phyloP scores from a whole-genome alignment of 2,329 filamentous ascomycete genomes.

The Xylariaceae sp. region DNA sequence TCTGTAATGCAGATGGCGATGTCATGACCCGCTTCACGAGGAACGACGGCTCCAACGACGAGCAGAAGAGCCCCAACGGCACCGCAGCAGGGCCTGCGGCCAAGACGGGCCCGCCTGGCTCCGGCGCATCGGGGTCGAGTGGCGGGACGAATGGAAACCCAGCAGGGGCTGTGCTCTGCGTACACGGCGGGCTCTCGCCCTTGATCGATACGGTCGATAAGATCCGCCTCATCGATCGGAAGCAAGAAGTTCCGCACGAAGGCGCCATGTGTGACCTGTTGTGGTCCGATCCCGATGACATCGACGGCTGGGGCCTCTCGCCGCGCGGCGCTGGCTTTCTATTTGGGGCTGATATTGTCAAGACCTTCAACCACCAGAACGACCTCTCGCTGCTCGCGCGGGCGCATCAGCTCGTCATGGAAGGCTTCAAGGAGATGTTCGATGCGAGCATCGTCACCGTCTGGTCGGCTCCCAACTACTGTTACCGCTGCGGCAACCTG shows the following conservation, averaged over 20 bases:
- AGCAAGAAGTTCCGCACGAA: constrained; percentile 97
- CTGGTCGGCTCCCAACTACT: constrained; percentile 98
- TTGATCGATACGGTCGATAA: constrained; percentile 92
- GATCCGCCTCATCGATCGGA: constrained; percentile 87
- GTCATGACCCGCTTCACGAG: constrained; percentile 65
- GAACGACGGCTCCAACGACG: constrained; percentile 16
- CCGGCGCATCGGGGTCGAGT: constrained; percentile 66
- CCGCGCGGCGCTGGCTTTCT: constrained; percentile 92
- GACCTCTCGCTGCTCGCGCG: constrained; percentile 86
- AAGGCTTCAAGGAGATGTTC: constrained; percentile 99
- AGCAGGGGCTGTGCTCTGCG: constrained; percentile 82
- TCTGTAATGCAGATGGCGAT: constrained; percentile 75
- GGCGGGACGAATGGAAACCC: constrained; percentile 56
- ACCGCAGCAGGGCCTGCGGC: constrained; percentile 38
- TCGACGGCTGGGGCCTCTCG: constrained; percentile 92
- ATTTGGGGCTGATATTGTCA: constrained; percentile 92
- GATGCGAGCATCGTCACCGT: constrained; percentile 92
- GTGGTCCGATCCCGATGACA: constrained; percentile 97
- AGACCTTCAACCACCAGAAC: constrained; percentile 90
- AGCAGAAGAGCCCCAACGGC: constrained; percentile 24
- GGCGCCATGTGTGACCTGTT: constrained; percentile 98
- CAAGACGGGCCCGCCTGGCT: constrained; percentile 66
- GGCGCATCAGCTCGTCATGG: constrained; percentile 97
- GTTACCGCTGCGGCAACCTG: constrained; percentile 92
- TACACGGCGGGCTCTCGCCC: constrained; percentile 88